phyloP scores from a whole-genome alignment of 495 filamentous ascomycete genomes.

The Aspergillus ellipticus region DNA sequence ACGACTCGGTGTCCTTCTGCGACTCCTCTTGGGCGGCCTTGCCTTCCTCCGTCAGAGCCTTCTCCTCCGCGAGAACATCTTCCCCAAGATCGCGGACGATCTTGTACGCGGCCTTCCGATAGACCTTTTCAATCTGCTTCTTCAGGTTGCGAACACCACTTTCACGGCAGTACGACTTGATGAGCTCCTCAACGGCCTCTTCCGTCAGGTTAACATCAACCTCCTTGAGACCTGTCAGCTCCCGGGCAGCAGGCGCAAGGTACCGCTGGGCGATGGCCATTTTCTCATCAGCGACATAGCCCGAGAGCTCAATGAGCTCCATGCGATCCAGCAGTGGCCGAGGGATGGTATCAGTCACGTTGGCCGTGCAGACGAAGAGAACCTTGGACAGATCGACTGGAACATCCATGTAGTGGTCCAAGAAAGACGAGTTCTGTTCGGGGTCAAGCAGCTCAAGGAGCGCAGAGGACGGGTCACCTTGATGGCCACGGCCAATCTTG shows the following conservation, averaged over 20 bases:
- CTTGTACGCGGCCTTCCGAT: constrained; percentile 93
- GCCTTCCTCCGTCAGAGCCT: constrained; percentile 83
- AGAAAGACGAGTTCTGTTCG: constrained; percentile 94
- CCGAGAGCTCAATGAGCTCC: constrained; percentile 96
- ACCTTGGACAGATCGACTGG: constrained; percentile 98
- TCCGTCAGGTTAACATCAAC: constrained; percentile 81
- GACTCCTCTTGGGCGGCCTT: constrained; percentile 75
- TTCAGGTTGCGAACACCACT: constrained; percentile 96
- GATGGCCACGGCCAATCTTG: constrained; percentile 93
- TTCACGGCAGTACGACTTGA: constrained; percentile 97
- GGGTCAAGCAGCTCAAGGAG: constrained; percentile 93
- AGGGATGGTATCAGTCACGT: constrained; percentile 98
- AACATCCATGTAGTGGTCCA: constrained; percentile 99
- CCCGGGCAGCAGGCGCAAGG: constrained; percentile 85
- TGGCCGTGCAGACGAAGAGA: constrained; percentile 97
- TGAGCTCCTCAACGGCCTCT: constrained; percentile 89
- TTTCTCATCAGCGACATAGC: constrained; percentile 98
- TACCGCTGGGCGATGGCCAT: constrained; percentile 97
- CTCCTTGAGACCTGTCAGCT: constrained; percentile 83
- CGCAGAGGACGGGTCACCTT: constrained; percentile 94
- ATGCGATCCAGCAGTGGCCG: constrained; percentile 92
- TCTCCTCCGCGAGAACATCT: constrained; percentile 72
- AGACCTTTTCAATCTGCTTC: constrained; percentile 99
- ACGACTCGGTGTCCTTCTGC: constrained; percentile 51
- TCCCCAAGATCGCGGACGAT: constrained; percentile 96